Percentiles rank a stretch among this genome's conserved stretches.
Evolutionary conservation across 176 grass and related monocot genomes (phyloP).

Genomic region (Carex cristatella): DNA sequence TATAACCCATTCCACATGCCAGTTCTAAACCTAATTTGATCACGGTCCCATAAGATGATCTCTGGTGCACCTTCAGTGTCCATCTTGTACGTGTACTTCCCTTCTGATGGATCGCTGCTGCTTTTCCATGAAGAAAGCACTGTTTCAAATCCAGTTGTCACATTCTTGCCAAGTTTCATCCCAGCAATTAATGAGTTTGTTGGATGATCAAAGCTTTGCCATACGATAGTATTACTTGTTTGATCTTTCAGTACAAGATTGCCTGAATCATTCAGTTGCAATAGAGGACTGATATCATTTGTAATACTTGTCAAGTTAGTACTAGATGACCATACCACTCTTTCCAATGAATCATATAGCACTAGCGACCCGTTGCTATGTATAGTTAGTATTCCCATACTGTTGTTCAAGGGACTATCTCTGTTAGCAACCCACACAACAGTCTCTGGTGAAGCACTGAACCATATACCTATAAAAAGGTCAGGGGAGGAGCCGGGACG

Average conservation of each 20-base stretch:
- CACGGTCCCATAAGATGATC: neutral
- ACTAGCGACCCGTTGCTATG: constrained; percentile 17
- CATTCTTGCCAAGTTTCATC: constrained; percentile 20
- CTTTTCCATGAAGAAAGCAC: constrained; percentile 44
- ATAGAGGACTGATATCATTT: neutral
- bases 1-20: constrained; percentile 48
- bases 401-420: constrained; percentile 27
- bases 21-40: constrained; percentile 25
- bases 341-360: constrained; percentile 18
- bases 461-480: constrained; percentile 55
- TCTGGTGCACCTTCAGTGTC: constrained; percentile 42
- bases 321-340: neutral
- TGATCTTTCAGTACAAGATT: constrained; percentile 39
- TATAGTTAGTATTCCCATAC: neutral
- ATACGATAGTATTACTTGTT: constrained; percentile 12
- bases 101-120: constrained; percentile 32
- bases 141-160: constrained; percentile 23
- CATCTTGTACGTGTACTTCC: constrained; percentile 33
- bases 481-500: neutral
- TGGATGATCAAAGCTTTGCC: constrained; percentile 64
- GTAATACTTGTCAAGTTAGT: too few species aligned
- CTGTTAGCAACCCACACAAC: constrained; percentile 72
- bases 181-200: constrained; percentile 42
- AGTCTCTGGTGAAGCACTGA: constrained; percentile 24
- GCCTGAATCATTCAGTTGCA: constrained; percentile 39